Percentiles rank a stretch among this genome's conserved stretches.
Evolutionary conservation across 1,284 basidiomycete species (phyloP).

Genomic region (Tranzscheliella williamsii): DNA sequence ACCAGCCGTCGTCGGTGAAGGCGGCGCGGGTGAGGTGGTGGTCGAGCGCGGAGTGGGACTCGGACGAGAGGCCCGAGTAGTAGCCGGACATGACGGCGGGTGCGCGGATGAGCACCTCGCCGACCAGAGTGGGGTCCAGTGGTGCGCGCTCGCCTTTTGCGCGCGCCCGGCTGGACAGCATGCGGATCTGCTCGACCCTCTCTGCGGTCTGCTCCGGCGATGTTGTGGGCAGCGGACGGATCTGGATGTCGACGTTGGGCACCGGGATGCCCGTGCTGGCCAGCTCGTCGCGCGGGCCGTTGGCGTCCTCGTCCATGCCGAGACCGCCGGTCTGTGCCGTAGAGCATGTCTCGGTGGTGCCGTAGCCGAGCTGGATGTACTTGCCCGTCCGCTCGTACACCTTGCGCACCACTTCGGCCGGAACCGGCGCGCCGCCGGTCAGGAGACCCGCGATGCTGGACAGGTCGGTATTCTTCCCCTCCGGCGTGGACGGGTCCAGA

Average conservation of each 20-base stretch:
- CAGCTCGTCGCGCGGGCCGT: conserved; percentile 24
- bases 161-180: conserved; percentile 14
- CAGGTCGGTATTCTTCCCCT: conserved; percentile 52
- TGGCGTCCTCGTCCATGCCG: conserved; percentile 16
- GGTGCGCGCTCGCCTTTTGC: conserved; percentile 28
- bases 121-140: conserved; percentile 27
- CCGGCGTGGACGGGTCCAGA: conserved; percentile 11
- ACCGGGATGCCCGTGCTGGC: conserved; percentile 30
- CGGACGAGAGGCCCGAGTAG: conserved; percentile 42
- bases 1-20: conserved; percentile 46
- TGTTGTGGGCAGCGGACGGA: conserved; percentile 23
- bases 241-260: conserved; percentile 25
- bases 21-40: conserved; percentile 15
- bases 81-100: conserved; percentile 45
- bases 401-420: conserved; percentile 56
- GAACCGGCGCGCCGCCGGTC: conserved; percentile 62
- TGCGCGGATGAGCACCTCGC: conserved; percentile 39
- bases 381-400: conserved; percentile 60
- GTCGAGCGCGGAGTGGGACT: conserved; percentile 35
- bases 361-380: conserved; percentile 56
- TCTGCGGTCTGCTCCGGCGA: conserved; percentile 15
- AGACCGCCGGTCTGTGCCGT: conserved; percentile 22
- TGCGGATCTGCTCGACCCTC: conserved; percentile 18
- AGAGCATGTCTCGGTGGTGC: conserved; percentile 43
- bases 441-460: conserved; percentile 58